phyloP scores from a whole-genome alignment of 371 early-diverging fungal species.

The Mucor racemosus region DNA sequence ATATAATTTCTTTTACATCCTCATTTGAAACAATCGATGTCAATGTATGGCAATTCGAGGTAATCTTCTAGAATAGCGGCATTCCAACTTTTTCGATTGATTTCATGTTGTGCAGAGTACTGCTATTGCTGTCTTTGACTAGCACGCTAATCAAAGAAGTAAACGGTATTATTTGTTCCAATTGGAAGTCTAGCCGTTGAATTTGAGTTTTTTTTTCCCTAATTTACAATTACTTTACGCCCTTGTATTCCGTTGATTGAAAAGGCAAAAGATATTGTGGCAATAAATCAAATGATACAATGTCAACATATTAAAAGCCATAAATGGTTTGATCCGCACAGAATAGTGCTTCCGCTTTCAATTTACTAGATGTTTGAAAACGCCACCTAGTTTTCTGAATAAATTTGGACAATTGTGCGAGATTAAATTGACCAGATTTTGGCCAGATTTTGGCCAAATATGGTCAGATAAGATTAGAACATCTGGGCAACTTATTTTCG shows the following conservation, averaged over 20 bases:
- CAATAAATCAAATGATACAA: background rate
- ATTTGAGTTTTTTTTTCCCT: background rate
- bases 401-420: too few species aligned
- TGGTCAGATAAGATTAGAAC: too few species aligned
- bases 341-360: too few species aligned
- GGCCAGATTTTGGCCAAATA: too few species aligned
- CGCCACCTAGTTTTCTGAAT: too few species aligned
- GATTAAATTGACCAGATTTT: too few species aligned
- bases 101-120: background rate
- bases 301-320: too few species aligned
- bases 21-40: background rate
- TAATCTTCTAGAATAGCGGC: background rate
- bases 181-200: background rate
- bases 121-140: too few species aligned
- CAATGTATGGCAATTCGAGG: background rate
- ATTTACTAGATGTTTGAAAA: too few species aligned
- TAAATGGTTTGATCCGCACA: too few species aligned
- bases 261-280: background rate
- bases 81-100: background rate
- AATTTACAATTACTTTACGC: background rate
- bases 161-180: conserved; percentile 4
- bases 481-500: too few species aligned
- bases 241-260: background rate
- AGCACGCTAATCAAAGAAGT: background rate
- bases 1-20: background rate